Conservation (phyloP, 129 eudicot species). For the Scalesia atractyloides region DNA sequence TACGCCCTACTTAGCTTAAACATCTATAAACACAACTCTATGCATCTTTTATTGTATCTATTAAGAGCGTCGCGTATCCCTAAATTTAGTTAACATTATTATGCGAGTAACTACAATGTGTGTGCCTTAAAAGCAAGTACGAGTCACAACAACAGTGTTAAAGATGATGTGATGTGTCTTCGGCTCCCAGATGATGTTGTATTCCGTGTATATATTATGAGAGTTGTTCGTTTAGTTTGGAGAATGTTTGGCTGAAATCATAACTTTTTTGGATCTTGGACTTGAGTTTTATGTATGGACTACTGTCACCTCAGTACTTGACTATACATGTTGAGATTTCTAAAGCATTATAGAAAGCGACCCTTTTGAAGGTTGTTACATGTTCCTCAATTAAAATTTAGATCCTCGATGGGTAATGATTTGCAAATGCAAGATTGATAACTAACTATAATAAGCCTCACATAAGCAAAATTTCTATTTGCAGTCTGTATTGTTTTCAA, state of each 20-base stretch:
- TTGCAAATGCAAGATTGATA: not conserved
- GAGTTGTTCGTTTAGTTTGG: not conserved
- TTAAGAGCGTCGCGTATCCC: not conserved
- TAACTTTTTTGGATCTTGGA: not conserved
- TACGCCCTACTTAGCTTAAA: not conserved
- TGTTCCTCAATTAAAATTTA: not conserved
- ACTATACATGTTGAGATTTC: not conserved
- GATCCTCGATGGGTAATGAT: constrained; percentile 5
- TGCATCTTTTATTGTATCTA: too few relatives aligned
- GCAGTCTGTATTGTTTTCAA: not conserved
- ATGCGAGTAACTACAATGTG: constrained; percentile 7
- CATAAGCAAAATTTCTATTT: not conserved
- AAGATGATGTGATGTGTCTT: not conserved
- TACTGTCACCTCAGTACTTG: not conserved
- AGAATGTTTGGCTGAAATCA: not conserved
- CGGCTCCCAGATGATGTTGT: not conserved
- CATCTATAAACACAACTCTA: not conserved
- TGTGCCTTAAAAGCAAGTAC: not conserved
- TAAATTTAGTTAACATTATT: not conserved
- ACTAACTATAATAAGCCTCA: constrained; percentile 1
- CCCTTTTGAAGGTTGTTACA: not conserved
- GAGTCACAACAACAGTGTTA: not conserved
- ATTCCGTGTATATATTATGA: not conserved
- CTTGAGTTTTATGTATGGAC: not conserved
- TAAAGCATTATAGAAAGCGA: constrained; percentile 7